These are phyloP conservation scores for Boletales sp. DNA, from an alignment of 768 basidiomycete species.

Conservation along the genomic window DNA sequence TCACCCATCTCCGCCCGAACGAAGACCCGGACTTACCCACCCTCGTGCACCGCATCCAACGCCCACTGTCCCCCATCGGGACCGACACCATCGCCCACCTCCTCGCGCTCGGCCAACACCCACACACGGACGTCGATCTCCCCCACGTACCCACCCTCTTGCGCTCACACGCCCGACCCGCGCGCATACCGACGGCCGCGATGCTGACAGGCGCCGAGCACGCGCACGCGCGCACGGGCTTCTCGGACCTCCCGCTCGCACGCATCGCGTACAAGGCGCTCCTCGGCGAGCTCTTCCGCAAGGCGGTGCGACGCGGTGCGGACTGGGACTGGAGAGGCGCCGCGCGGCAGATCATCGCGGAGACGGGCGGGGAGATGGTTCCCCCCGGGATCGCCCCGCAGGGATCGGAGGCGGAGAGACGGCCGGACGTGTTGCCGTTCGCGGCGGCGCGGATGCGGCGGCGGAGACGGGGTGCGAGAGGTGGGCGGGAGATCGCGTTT, in stretches of 20 bases:
- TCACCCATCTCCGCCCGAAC: conserved; percentile 15
- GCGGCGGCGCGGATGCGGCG: conserved; percentile 25
- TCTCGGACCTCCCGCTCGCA: conserved; percentile 18
- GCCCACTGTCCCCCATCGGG: conserved; percentile 9
- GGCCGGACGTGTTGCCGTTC: conserved; percentile 10
- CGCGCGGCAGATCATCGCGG: conserved; percentile 11
- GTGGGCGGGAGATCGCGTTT: conserved; percentile 17
- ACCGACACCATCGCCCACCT: conserved; percentile 18
- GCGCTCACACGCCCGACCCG: not conserved
- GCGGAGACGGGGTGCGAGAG: conserved; percentile 15
- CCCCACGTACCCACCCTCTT: not conserved
- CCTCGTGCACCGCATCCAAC: conserved; percentile 15
- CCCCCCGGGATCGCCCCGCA: not conserved
- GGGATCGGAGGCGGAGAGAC: not conserved
- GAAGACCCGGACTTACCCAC: conserved; percentile 15
- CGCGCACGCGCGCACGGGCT: not conserved
- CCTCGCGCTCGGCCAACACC: conserved; percentile 13
- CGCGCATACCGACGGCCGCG: conserved; percentile 10
- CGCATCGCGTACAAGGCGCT: conserved; percentile 21
- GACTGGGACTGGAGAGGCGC: conserved; percentile 26
- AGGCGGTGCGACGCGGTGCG: conserved; percentile 9
- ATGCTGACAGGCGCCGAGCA: conserved; percentile 16
- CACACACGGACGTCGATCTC: conserved; percentile 4
- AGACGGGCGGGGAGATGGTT: conserved; percentile 19
- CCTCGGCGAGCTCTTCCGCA: conserved; percentile 19